Base-by-base conservation (phyloP, 2,329 filamentous ascomycete species). In the Trichoderma hamatum region DNA sequence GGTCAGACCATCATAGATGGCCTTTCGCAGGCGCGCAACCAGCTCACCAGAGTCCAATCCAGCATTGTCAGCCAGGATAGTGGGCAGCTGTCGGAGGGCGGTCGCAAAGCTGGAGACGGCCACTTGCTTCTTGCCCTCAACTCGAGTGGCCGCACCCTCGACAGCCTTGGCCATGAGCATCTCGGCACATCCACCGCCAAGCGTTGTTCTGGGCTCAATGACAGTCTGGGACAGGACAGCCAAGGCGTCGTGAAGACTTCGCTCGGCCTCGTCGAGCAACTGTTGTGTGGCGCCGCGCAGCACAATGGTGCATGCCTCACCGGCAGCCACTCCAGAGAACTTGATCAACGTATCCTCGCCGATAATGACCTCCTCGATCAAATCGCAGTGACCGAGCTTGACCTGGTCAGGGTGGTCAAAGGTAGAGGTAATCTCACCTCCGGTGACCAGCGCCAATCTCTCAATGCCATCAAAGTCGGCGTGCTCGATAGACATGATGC, bases 151-250 rank as follows among this genome's bases (percentile, higher is more conserved):
- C 5, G 93, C 93, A 71, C 92, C 92, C 78, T 97, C 95, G 26
- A 99, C 96, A 9, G 96, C 96, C 86, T 97, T 97, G 72, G 95
- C 93, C 96, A 99, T 99, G 74, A 97, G 84, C 95, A 98, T 98
- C 87, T 99, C 96, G 5, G 95, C 94, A 78, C 94, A 98, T 32
- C 96, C 96, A 77, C 96, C 96, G 65, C 96, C 96, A 3, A 99
- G 89, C 0, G 96, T 98, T 52, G 94, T 96, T 79, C 93, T 90
- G 64, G 96, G 96, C 82, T 97, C 94, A 80, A 92, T 92, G 75
- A 99, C 92, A 1, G 96, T 99, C 82, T 99, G 96, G 11, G 95
- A 98, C 51, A 99, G 88, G 14, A 99, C 96, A 16, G 96, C 96
- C 69, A 99, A 86, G 59, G 96, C 96, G 80, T 99, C 96, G 81